These are phyloP conservation scores for Henckelia pumila DNA, from an alignment of 257 asterid species.

Conservation along the genomic window DNA sequence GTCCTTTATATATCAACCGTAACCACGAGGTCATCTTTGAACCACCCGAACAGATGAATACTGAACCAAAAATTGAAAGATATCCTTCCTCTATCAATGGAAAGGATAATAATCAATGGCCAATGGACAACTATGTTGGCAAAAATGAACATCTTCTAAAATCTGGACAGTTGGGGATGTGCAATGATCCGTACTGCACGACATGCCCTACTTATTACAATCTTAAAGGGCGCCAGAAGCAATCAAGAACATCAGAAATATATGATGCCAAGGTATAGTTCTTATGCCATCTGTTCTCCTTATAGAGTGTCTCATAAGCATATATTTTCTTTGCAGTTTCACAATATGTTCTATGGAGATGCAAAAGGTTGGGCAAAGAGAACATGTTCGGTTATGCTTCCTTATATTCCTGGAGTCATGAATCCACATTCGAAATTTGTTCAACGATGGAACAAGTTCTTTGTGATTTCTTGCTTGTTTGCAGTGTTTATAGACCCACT, in stretches of 20 bases:
- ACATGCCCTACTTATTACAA: conserved; percentile 74
- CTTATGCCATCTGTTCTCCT: conserved; percentile 1
- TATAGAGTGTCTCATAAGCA: neutral
- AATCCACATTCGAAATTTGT: conserved; percentile 63
- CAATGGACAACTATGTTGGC: conserved; percentile 35
- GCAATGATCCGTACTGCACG: conserved; percentile 93
- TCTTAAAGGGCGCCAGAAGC: conserved; percentile 43
- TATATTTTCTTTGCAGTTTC: conserved; percentile 48
- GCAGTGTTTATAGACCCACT: conserved; percentile 78
- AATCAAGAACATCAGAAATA: conserved; percentile 47
- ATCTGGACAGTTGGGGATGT: conserved; percentile 93
- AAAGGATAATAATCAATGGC: conserved; percentile 40
- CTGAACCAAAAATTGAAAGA: conserved; percentile 41
- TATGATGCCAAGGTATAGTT: conserved; percentile 65
- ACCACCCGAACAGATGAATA: conserved; percentile 36
- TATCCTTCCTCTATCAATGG: conserved; percentile 42
- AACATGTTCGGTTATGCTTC: conserved; percentile 30
- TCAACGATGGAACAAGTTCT: conserved; percentile 82
- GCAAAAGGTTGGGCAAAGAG: conserved; percentile 75
- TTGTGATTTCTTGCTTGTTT: conserved; percentile 64
- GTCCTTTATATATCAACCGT: conserved; percentile 48
- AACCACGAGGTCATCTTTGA: conserved; percentile 41
- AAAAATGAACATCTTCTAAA: conserved; percentile 73
- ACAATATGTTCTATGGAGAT: conserved; percentile 64
- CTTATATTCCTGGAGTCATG: conserved; percentile 65